phyloP scores from a whole-genome alignment of 2,329 filamentous ascomycete species.

The Aspergillus sp. region DNA sequence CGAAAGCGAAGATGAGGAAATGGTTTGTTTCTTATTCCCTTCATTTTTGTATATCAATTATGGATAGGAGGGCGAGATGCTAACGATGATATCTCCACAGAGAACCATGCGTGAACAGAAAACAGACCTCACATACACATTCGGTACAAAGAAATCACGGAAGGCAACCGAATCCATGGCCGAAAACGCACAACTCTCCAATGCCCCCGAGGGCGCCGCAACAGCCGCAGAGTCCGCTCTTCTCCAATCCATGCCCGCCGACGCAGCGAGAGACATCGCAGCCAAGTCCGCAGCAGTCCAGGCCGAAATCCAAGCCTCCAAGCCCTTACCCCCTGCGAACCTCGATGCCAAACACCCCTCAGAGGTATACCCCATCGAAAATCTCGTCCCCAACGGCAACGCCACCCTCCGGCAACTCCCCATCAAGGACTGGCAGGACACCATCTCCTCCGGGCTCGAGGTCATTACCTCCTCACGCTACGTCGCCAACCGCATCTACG shows the following conservation, averaged over 20 bases:
- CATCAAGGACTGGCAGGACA: constrained; percentile 45
- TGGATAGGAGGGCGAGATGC: background rate
- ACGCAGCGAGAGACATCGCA: constrained; percentile 30
- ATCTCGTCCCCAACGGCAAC: constrained; percentile 42
- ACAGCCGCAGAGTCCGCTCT: constrained; percentile 45
- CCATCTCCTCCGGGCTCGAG: constrained; percentile 34
- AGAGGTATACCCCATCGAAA: constrained; percentile 47
- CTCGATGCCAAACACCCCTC: constrained; percentile 43
- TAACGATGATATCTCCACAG: constrained; percentile 19
- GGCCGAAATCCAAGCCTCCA: constrained; percentile 46
- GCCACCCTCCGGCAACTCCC: constrained; percentile 44
- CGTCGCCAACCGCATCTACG: constrained; percentile 44
- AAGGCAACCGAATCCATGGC: constrained; percentile 49
- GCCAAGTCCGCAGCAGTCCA: constrained; percentile 37
- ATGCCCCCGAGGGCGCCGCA: constrained; percentile 34
- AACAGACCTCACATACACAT: constrained; percentile 48
- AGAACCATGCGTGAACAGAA: constrained; percentile 39
- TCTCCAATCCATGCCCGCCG: constrained; percentile 42
- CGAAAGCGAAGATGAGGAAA: constrained; percentile 29
- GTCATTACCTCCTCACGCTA: constrained; percentile 45
- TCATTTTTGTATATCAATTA: background rate
- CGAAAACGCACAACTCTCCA: constrained; percentile 49
- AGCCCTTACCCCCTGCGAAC: constrained; percentile 47
- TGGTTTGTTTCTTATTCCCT: constrained; percentile 22
- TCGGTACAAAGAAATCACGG: constrained; percentile 52